phyloP scores from a whole-genome alignment of 768 basidiomycete species.

The Pleurotus sapidus region DNA sequence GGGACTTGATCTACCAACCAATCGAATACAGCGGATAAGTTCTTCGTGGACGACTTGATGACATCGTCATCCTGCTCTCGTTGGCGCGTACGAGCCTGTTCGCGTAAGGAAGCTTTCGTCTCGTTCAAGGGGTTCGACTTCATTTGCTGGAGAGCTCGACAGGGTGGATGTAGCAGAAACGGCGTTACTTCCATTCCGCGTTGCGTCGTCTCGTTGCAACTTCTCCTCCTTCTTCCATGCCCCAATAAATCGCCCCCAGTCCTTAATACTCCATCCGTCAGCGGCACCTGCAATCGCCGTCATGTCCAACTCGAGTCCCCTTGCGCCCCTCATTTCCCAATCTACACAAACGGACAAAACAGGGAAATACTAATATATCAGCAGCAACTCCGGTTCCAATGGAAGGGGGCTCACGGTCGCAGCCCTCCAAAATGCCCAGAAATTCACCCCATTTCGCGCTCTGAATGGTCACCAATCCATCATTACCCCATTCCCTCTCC shows the following conservation, averaged over 20 bases:
- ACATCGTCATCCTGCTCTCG: slow-evolving; percentile 46
- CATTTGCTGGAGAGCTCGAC: no score
- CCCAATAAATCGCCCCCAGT: slow-evolving; percentile 62
- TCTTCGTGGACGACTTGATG: slow-evolving; percentile 66
- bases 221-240: slow-evolving; percentile 60
- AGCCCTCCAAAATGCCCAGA: slow-evolving; percentile 82
- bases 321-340: slow-evolving; percentile 91
- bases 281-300: slow-evolving; percentile 37
- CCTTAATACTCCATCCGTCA: slow-evolving; percentile 47
- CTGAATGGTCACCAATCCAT: slow-evolving; percentile 76
- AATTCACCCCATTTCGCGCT: slow-evolving; percentile 97
- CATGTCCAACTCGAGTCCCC: slow-evolving; percentile 69
- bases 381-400: no score
- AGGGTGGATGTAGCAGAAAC: no score
- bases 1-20: slow-evolving; percentile 78
- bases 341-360: slow-evolving; percentile 32
- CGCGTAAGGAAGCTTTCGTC: not conserved
- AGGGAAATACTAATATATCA: not conserved
- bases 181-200: slow-evolving; percentile 12
- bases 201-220: slow-evolving; percentile 29
- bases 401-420: slow-evolving; percentile 57
- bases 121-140: slow-evolving; percentile 5
- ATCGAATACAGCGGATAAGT: slow-evolving; percentile 71
- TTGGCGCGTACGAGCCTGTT: slow-evolving; percentile 19
- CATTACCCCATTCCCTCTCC: slow-evolving; percentile 67